A percentile compares a stretch with the other conserved stretches of the same genome.
These are phyloP conservation scores for Onygenales sp. DNA, from an alignment of 2,329 filamentous ascomycete genomes.

Conservation along the genomic window DNA sequence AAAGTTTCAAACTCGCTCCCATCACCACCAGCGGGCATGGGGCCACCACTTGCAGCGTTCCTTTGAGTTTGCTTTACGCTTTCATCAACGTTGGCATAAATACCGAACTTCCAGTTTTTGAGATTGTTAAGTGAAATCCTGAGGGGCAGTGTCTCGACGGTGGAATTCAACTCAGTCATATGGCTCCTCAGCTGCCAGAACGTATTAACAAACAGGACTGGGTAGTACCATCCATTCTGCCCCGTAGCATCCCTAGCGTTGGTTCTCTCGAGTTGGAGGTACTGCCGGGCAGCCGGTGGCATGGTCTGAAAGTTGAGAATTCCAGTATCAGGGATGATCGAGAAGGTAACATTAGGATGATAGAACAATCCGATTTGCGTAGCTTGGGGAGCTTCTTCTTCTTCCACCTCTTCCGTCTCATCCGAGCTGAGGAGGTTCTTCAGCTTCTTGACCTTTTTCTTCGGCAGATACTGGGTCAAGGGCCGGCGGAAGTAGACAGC, in stretches of 20 bases:
- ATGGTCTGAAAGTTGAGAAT: slow-evolving; percentile 56
- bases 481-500: slow-evolving; percentile 80
- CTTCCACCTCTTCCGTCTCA: slow-evolving; percentile 39
- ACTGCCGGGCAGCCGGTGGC: slow-evolving; percentile 66
- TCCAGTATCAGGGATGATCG: slow-evolving; percentile 73
- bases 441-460: slow-evolving; percentile 83
- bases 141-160: slow-evolving; percentile 70
- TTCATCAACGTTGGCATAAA: slow-evolving; percentile 76
- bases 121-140: slow-evolving; percentile 77
- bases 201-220: slow-evolving; percentile 83
- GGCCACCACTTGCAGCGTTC: slow-evolving; percentile 64
- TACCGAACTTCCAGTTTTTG: slow-evolving; percentile 79
- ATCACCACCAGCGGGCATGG: slow-evolving; percentile 69
- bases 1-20: slow-evolving; percentile 94
- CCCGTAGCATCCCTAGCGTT: slow-evolving; percentile 75
- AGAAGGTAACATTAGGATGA: slow-evolving; percentile 87
- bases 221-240: slow-evolving; percentile 87
- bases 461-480: slow-evolving; percentile 78
- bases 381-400: slow-evolving; percentile 47
- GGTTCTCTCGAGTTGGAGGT: slow-evolving; percentile 67
- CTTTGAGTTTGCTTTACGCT: slow-evolving; percentile 75
- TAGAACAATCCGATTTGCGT: slow-evolving; percentile 80
- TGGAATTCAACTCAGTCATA: slow-evolving; percentile 87
- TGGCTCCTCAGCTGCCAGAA: slow-evolving; percentile 94
- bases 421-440: slow-evolving; percentile 63